Base-by-base conservation (phyloP, 495 filamentous ascomycete species). In the Extremus antarcticus region DNA sequence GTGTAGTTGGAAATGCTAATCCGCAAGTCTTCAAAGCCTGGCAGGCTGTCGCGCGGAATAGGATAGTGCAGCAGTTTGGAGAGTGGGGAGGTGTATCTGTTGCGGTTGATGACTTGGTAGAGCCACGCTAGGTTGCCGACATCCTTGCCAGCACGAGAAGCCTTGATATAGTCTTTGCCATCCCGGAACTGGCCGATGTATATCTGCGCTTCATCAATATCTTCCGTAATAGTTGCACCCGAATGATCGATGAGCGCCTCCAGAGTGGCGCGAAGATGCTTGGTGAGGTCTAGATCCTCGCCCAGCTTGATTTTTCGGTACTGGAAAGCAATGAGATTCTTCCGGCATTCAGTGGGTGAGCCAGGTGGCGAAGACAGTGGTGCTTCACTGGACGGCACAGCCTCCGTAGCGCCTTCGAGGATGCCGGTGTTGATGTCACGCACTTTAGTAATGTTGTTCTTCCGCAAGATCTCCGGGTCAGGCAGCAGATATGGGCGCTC, bases 1-100 rank as follows among this genome's bases (percentile, higher is more conserved):
- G 87, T 86, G 65, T 99, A 99, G 68, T 96, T 97, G 0, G 91
- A 95, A 1, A 99, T 71, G 53, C 88, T 90, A 59, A 99, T 92
- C 53, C 73, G 77, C 63, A 83, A 75, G 10, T 76, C 74, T 57
- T 85, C 66, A 65, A 97, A 95, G 1, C 87, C 90, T 0, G 86
- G 83, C 17, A 99, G 79, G 1, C 85, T 84, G 1, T 78, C 67
- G 25, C 76, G 78, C 22, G 88, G 83, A 40, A 92, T 63, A 1
- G 92, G 92, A 63, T 97, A 99, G 64, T 97, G 92, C 20, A 99
- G 73, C 7, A 97, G 73, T 49, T 88, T 79, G 19, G 78, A 76
- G 53, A 88, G 70, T 7, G 92, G 90, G 16, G 82, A 86, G 1
- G 87, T 90, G 84, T 88, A 99, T 47, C 80, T 76, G 63, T 94